A percentile compares a stretch with the other conserved stretches of the same genome.
Evolutionary conservation across 2,329 filamentous ascomycete genomes (phyloP).

Genomic region (Coniochaeta hoffmannii): DNA sequence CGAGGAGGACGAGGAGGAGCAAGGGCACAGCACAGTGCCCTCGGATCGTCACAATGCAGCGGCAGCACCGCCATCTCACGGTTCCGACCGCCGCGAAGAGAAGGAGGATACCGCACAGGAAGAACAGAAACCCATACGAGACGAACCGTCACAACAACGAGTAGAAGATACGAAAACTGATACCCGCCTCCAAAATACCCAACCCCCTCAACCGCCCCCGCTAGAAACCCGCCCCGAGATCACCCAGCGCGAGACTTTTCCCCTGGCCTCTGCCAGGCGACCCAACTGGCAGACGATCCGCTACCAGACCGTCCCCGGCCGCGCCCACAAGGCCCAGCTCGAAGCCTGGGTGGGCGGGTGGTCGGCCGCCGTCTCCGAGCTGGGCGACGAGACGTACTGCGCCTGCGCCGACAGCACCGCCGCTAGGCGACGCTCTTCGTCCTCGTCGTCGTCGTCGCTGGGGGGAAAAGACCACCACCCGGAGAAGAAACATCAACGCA

Average conservation of each 20-base stretch:
- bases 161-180: neutral
- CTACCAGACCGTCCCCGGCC: conserved; percentile 13
- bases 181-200: no score
- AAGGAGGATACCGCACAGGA: neutral
- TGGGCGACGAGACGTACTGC: conserved; percentile 16
- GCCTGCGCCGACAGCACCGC: conserved; percentile 13
- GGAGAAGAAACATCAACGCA: no score
- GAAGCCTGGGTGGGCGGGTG: conserved; percentile 13
- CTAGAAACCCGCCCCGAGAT: neutral
- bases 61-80: neutral
- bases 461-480: neutral
- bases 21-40: neutral
- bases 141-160: neutral
- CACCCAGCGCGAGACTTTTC: neutral
- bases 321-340: neutral
- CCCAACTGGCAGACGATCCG: conserved; percentile 15
- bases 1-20: neutral
- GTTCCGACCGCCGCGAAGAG: neutral
- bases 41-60: neutral
- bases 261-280: neutral
- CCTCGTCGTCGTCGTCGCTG: neutral
- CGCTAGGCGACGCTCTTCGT: neutral
- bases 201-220: neutral
- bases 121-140: no score
- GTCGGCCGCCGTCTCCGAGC: conserved; percentile 13